Conservation (phyloP, 106 monocot genomes). For the Hemerocallis citrina region DNA sequence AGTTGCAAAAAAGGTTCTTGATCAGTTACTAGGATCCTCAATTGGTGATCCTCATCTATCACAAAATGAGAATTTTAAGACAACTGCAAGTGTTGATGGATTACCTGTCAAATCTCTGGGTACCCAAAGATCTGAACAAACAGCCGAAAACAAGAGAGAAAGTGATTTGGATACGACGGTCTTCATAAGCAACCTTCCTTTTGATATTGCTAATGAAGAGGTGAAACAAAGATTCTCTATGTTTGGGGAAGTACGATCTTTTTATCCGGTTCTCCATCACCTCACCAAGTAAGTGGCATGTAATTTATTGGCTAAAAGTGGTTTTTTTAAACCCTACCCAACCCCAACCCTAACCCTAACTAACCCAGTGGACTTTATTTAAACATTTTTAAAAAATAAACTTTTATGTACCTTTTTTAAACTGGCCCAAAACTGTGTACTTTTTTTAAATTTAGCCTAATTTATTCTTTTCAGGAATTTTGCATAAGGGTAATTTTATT, state of each 20-base stretch:
- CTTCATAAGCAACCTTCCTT: slow-evolving; percentile 92
- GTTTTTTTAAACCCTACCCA: too few relatives aligned
- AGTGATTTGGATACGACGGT: slow-evolving; percentile 67
- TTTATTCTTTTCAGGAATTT: neutral
- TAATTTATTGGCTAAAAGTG: too few relatives aligned
- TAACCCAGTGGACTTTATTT: too few relatives aligned
- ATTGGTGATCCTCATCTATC: slow-evolving; percentile 10
- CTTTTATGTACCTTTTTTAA: too few relatives aligned
- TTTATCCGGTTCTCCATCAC: slow-evolving; percentile 66
- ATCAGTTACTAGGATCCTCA: slow-evolving; percentile 55
- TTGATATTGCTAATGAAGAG: slow-evolving; percentile 71
- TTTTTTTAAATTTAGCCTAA: neutral
- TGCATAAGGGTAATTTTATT: too few relatives aligned
- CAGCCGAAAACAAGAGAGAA: slow-evolving; percentile 15
- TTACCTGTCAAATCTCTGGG: slow-evolving; percentile 11
- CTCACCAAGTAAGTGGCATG: slow-evolving; percentile 76
- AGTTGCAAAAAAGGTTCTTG: slow-evolving; percentile 70
- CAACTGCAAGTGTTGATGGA: slow-evolving; percentile 15
- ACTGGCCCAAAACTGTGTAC: too few relatives aligned
- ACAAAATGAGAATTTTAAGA: slow-evolving; percentile 12
- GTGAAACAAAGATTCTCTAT: slow-evolving; percentile 77
- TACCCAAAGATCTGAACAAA: slow-evolving; percentile 11
- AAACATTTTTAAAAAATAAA: too few relatives aligned
- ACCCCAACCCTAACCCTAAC: too few relatives aligned
- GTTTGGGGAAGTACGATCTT: slow-evolving; percentile 78